Percentiles rank a stretch among this genome's conserved stretches.
These are phyloP conservation scores for Suhomyces yuchorum DNA, from an alignment of 1,139 yeast genomes.

Conservation along the genomic window DNA sequence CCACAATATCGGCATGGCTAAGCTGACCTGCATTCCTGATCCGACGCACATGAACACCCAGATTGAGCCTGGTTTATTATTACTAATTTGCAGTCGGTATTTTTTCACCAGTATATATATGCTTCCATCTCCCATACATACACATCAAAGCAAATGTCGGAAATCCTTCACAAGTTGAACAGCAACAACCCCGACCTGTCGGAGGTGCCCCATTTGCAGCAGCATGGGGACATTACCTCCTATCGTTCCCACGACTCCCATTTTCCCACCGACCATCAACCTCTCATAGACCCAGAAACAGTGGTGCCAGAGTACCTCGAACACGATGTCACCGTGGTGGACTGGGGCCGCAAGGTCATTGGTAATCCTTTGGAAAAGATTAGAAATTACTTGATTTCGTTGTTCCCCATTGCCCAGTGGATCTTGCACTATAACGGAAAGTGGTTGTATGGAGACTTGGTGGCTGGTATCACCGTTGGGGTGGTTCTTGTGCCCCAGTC, in stretches of 20 bases:
- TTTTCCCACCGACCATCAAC: conserved; percentile 8
- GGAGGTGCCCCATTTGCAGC: conserved; percentile 22
- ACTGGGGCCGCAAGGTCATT: conserved; percentile 43
- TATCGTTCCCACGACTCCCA: conserved; percentile 9
- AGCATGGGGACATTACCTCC: conserved; percentile 11
- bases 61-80: not conserved
- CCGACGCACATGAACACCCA: not conserved
- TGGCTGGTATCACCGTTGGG: conserved; percentile 93
- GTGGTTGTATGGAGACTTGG: conserved; percentile 82
- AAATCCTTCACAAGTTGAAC: conserved; percentile 19
- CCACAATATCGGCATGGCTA: conserved; percentile 4
- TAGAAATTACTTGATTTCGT: conserved; percentile 53
- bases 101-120: not conserved
- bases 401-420: conserved; percentile 84
- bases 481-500: conserved; percentile 92
- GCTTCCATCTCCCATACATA: not conserved
- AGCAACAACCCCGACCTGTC: conserved; percentile 20
- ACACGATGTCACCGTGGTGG: conserved; percentile 45
- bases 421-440: conserved; percentile 75
- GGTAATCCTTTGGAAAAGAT: conserved; percentile 44
- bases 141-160: conserved; percentile 16
- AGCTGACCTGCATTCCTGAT: not conserved
- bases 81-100: not conserved
- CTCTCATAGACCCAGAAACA: conserved; percentile 17
- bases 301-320: conserved; percentile 46